Evolutionary conservation across 805 yeast species (phyloP).

Genomic region (Lipomyces kockii): DNA sequence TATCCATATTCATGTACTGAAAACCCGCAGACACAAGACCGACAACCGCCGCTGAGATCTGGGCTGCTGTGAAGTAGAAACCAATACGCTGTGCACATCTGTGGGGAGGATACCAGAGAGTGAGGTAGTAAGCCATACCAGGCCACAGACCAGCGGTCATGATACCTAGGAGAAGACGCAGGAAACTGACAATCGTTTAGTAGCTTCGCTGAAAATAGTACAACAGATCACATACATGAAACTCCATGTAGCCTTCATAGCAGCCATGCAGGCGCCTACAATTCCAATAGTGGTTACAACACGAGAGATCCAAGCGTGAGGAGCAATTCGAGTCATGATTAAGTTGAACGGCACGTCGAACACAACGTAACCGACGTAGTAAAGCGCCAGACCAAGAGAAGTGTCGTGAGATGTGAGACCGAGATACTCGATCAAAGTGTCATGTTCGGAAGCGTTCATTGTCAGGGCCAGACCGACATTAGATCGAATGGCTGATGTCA

Average conservation of each 20-base stretch:
- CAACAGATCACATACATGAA: conserved; percentile 42
- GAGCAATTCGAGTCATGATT: conserved; percentile 79
- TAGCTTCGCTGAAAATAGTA: conserved; percentile 41
- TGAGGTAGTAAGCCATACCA: conserved; percentile 77
- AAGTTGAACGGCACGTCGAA: conserved; percentile 90
- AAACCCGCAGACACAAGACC: conserved; percentile 88
- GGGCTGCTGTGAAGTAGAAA: conserved; percentile 90
- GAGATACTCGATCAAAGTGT: conserved; percentile 69
- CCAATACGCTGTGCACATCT: conserved; percentile 81
- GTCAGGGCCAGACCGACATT: conserved; percentile 35
- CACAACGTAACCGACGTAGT: conserved; percentile 80
- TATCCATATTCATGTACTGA: conserved; percentile 74
- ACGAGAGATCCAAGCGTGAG: conserved; percentile 83
- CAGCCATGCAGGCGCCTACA: conserved; percentile 74
- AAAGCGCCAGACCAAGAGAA: conserved; percentile 77
- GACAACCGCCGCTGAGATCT: conserved; percentile 85
- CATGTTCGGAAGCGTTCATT: conserved; percentile 79
- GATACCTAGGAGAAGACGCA: conserved; percentile 75
- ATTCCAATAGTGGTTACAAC: conserved; percentile 77
- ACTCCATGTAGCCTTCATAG: conserved; percentile 60
- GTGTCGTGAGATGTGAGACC: conserved; percentile 58
- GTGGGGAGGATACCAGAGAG: conserved; percentile 83
- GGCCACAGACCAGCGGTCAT: conserved; percentile 78
- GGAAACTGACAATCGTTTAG: conserved; percentile 25
- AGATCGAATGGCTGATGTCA: conserved; percentile 72